A percentile compares a stretch with the other conserved stretches of the same genome.
phyloP scores from a whole-genome alignment of 768 basidiomycete genomes.

The Hysterangium stoloniferum region DNA sequence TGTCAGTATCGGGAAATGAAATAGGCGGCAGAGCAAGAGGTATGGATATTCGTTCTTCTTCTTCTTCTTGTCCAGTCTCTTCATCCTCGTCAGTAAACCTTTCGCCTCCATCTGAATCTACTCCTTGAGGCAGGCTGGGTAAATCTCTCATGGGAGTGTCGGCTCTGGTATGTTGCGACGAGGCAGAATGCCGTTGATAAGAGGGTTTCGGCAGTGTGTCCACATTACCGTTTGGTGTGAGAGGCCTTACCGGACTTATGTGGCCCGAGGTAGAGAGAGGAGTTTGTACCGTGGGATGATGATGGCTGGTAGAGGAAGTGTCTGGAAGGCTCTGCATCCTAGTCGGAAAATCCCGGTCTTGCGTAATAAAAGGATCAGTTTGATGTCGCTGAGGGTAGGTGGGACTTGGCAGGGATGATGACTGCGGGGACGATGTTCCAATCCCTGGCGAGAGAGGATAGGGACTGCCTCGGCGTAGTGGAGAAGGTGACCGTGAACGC shows the following conservation, averaged over 20 bases:
- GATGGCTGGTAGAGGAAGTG: neutral
- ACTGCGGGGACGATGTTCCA: slow-evolving; percentile 32
- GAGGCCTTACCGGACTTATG: neutral
- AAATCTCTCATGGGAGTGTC: neutral
- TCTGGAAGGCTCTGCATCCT: slow-evolving; percentile 1
- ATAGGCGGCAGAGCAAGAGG: slow-evolving; percentile 4
- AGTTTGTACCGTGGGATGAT: neutral
- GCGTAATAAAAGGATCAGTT: neutral
- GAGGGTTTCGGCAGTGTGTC: neutral
- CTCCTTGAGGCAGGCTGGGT: neutral
- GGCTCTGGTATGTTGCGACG: neutral
- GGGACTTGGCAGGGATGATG: slow-evolving; percentile 23
- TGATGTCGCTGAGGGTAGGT: slow-evolving; percentile 19
- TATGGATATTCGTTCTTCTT: neutral
- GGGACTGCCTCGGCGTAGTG: slow-evolving; percentile 25
- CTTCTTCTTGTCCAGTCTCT: neutral
- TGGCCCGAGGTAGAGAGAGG: neutral
- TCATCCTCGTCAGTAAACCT: neutral
- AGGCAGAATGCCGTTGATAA: neutral
- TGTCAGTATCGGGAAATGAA: neutral
- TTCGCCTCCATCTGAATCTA: neutral
- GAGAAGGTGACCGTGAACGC: slow-evolving; percentile 33
- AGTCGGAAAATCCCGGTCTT: neutral
- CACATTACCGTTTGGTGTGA: neutral
- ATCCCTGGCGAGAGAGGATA: slow-evolving; percentile 34